Evolutionary conservation across 2,329 filamentous ascomycete genomes (phyloP).

Genomic region (Periconia sp.): DNA sequence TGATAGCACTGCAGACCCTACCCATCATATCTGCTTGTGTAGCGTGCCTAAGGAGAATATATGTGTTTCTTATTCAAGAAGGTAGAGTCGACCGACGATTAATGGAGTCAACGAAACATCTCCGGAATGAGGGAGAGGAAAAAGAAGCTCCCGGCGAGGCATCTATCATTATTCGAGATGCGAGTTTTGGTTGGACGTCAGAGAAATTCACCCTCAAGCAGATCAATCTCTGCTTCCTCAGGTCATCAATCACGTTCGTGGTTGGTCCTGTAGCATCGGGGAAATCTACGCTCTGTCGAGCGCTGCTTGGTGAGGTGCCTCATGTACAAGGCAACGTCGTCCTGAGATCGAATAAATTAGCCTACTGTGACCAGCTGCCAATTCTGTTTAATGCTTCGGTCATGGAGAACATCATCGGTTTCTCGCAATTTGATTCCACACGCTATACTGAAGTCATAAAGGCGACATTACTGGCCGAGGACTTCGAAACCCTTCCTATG

Average conservation of each 20-base stretch:
- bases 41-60: slow-evolving; percentile 19
- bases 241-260: slow-evolving; percentile 29
- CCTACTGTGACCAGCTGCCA: slow-evolving; percentile 50
- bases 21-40: no score
- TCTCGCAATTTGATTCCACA: slow-evolving; percentile 8
- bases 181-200: slow-evolving; percentile 33
- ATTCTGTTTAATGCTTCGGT: slow-evolving; percentile 20
- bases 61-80: no score
- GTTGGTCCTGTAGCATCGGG: slow-evolving; percentile 37
- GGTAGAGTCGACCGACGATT: no score
- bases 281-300: slow-evolving; percentile 43
- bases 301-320: slow-evolving; percentile 43
- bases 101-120: no score
- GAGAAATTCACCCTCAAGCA: slow-evolving; percentile 23
- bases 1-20: no score
- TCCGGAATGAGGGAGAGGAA: no score
- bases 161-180: slow-evolving; percentile 23
- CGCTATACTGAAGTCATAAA: slow-evolving; percentile 20
- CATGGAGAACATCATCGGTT: slow-evolving; percentile 18
- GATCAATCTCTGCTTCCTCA: slow-evolving; percentile 17
- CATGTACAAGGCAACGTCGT: slow-evolving; percentile 27
- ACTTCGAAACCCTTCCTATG: slow-evolving; percentile 11
- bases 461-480: slow-evolving; percentile 7
- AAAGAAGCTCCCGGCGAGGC: no score
- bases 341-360: slow-evolving; percentile 23